Evolutionary conservation across 352 stramenopile species (phyloP).

Genomic region (Globisporangium yorkense): DNA sequence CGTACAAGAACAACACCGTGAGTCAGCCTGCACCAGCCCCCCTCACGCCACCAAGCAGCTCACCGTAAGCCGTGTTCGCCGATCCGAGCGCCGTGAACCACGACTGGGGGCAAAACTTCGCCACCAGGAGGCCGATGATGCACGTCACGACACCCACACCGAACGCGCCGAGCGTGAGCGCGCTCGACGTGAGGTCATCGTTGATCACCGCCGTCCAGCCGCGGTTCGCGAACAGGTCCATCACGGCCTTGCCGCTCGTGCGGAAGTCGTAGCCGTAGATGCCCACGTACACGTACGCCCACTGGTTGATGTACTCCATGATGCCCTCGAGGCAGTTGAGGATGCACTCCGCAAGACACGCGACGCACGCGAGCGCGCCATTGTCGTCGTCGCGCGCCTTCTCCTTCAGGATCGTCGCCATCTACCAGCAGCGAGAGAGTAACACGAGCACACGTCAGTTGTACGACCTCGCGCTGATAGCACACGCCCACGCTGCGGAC

Average conservation of each 20-base stretch:
- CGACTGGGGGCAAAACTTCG: slow-evolving; percentile 48
- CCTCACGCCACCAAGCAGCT: not conserved
- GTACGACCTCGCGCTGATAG: not conserved
- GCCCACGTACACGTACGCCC: slow-evolving; percentile 87
- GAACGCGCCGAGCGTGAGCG: slow-evolving; percentile 76
- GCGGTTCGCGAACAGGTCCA: slow-evolving; percentile 81
- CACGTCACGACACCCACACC: slow-evolving; percentile 70
- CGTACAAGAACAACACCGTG: not conserved
- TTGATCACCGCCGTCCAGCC: slow-evolving; percentile 89
- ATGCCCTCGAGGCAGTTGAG: slow-evolving; percentile 78
- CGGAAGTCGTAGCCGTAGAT: slow-evolving; percentile 88
- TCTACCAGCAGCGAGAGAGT: slow-evolving; percentile 19
- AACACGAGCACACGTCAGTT: not conserved
- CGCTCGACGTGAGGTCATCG: slow-evolving; percentile 80
- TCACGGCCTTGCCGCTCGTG: slow-evolving; percentile 82
- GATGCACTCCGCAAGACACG: slow-evolving; percentile 85
- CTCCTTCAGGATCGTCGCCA: slow-evolving; percentile 59
- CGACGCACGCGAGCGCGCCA: slow-evolving; percentile 64
- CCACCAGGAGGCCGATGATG: slow-evolving; percentile 59
- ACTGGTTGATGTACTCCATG: slow-evolving; percentile 90
- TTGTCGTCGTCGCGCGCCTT: slow-evolving; percentile 76
- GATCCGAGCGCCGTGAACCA: slow-evolving; percentile 60
- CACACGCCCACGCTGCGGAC: not conserved
- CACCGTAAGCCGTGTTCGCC: slow-evolving; percentile 37
- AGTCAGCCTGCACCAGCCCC: no score